A percentile compares a stretch with the other conserved stretches of the same genome.
phyloP scores from a whole-genome alignment of 2,329 filamentous ascomycete species.

The Penicillium expansum region DNA sequence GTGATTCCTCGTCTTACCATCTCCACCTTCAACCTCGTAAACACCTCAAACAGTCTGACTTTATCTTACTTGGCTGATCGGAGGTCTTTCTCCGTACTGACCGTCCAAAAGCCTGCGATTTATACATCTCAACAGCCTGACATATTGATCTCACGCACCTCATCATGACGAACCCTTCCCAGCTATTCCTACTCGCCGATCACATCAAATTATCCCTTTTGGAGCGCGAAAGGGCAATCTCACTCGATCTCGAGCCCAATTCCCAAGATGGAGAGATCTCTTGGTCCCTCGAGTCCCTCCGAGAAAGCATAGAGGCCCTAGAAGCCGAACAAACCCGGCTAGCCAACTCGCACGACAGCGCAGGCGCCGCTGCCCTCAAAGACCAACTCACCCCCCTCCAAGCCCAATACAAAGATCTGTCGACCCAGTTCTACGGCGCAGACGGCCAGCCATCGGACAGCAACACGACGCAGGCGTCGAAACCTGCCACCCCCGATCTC shows the following conservation, averaged over 20 bases:
- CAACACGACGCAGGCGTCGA: conserved; percentile 54
- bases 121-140: background rate
- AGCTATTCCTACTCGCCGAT: conserved; percentile 90
- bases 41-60: background rate
- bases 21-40: conserved; percentile 4
- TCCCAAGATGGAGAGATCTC: conserved; percentile 87
- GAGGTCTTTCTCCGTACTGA: conserved; percentile 8
- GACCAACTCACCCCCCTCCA: conserved; percentile 68
- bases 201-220: conserved; percentile 95
- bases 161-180: conserved; percentile 57
- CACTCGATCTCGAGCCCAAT: conserved; percentile 72
- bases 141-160: conserved; percentile 16
- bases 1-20: conserved; percentile 13
- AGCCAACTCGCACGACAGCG: conserved; percentile 53
- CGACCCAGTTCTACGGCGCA: conserved; percentile 74
- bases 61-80: conserved; percentile 4
- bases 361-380: conserved; percentile 51
- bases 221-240: conserved; percentile 82
- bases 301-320: conserved; percentile 71
- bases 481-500: conserved; percentile 38
- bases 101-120: background rate
- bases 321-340: conserved; percentile 63
- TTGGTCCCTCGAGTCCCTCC: conserved; percentile 80
- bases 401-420: conserved; percentile 72
- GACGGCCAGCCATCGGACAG: conserved; percentile 57